phyloP scores from a whole-genome alignment of 2,329 filamentous ascomycete species.

The Sordariomycetes sp. region DNA sequence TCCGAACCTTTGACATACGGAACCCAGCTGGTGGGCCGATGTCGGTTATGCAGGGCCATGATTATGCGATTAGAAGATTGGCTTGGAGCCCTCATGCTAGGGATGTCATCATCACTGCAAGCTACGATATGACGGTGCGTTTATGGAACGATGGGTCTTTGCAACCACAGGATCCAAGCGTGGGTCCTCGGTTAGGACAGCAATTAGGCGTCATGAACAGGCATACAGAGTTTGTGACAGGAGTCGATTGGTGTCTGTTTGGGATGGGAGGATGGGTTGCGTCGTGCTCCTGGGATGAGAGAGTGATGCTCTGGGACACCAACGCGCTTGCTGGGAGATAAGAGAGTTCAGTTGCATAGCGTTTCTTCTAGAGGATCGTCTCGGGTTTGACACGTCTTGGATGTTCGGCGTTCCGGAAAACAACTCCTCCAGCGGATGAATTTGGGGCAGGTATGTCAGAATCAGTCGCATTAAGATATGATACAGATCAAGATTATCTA shows the following conservation, averaged over 20 bases:
- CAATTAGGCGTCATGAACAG: conserved; percentile 82
- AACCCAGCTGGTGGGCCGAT: conserved; percentile 64
- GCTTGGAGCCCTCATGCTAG: conserved; percentile 92
- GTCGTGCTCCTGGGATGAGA: conserved; percentile 89
- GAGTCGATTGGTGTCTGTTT: conserved; percentile 97
- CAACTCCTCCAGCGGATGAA: background rate
- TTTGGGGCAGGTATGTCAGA: background rate
- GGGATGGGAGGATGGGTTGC: conserved; percentile 93
- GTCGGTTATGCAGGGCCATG: conserved; percentile 70
- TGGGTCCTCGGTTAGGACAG: conserved; percentile 42
- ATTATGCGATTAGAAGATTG: conserved; percentile 79
- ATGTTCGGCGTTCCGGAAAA: background rate
- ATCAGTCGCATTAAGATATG: no score
- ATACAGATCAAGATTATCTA: conserved; percentile 2
- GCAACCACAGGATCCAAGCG: conserved; percentile 22
- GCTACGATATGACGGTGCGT: conserved; percentile 96
- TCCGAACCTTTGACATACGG: conserved; percentile 86
- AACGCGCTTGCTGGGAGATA: conserved; percentile 31
- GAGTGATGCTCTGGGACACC: conserved; percentile 86
- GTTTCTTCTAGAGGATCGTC: no score
- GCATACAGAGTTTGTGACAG: conserved; percentile 93
- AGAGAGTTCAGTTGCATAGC: no score
- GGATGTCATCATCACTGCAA: conserved; percentile 78
- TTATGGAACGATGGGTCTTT: conserved; percentile 74
- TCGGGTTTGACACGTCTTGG: background rate